phyloP scores from a whole-genome alignment of 768 basidiomycete genomes.

The Tubosaeta sp. region DNA sequence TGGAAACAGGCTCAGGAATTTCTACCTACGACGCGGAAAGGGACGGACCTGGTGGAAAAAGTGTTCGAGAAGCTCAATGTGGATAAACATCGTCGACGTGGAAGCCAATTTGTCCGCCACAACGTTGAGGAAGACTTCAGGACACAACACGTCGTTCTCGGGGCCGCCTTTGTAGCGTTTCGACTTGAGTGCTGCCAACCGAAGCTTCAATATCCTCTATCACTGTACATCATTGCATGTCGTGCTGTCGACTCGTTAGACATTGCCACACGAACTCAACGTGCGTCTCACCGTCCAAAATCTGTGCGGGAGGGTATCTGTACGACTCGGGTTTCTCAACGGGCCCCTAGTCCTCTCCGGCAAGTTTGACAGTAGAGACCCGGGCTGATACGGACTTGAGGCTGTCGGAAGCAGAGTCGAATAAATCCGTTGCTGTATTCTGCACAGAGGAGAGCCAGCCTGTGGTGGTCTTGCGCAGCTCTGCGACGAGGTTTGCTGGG shows the following conservation, averaged over 20 bases:
- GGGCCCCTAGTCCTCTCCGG: conserved; percentile 34
- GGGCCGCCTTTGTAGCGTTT: conserved; percentile 87
- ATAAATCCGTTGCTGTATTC: too few species aligned
- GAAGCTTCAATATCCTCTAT: conserved; percentile 81
- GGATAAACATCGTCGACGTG: conserved; percentile 97
- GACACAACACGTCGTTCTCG: conserved; percentile 85
- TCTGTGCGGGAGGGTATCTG: conserved; percentile 88
- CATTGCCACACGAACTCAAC: not conserved
- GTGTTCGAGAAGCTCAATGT: conserved; percentile 95
- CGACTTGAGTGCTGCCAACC: conserved; percentile 81
- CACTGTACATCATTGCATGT: conserved; percentile 84
- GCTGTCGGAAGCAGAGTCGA: too few species aligned
- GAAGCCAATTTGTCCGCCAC: conserved; percentile 96
- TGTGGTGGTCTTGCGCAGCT: too few species aligned
- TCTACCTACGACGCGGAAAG: not conserved
- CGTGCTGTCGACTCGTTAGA: conserved; percentile 54
- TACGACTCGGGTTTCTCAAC: conserved; percentile 66
- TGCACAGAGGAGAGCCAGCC: too few species aligned
- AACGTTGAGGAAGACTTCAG: conserved; percentile 94
- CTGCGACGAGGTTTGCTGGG: too few species aligned
- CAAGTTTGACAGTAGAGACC: too few species aligned
- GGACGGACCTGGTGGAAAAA: conserved; percentile 93
- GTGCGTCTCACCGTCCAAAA: conserved; percentile 74
- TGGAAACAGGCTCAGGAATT: too few species aligned
- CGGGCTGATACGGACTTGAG: too few species aligned